A percentile compares a stretch with the other conserved stretches of the same genome.
Evolutionary conservation across 495 filamentous ascomycete genomes (phyloP).

Genomic region (Penicillium flavigenum): DNA sequence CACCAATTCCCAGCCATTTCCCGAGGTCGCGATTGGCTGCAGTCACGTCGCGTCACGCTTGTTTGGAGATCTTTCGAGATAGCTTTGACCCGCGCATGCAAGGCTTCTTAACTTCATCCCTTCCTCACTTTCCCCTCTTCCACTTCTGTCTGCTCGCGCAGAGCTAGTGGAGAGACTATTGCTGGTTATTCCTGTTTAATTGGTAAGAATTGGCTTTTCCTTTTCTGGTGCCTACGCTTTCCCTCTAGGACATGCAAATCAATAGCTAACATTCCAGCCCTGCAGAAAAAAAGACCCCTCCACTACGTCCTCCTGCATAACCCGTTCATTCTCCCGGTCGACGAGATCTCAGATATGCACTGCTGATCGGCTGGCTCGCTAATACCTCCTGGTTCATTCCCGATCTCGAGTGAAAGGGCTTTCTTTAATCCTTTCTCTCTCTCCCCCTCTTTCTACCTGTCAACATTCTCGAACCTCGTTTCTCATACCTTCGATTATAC

Average conservation of each 20-base stretch:
- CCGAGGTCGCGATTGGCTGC: conserved; percentile 39
- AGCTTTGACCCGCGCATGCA: conserved; percentile 43
- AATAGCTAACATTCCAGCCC: conserved; percentile 30
- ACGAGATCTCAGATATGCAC: conserved; percentile 25
- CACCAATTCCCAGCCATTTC: conserved; percentile 7
- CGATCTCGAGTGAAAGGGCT: conserved; percentile 17
- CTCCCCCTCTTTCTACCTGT: conserved; percentile 6
- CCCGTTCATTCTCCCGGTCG: conserved; percentile 31
- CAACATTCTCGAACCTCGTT: conserved; percentile 3
- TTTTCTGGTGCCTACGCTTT: conserved; percentile 6
- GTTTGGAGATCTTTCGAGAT: conserved; percentile 36
- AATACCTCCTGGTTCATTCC: conserved; percentile 10
- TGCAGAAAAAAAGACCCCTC: conserved; percentile 24
- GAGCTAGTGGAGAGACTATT: conserved; percentile 18
- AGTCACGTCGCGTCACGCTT: conserved; percentile 52
- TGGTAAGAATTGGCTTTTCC: conserved; percentile 14
- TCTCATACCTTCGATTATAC: background rate
- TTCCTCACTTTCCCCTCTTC: conserved; percentile 27
- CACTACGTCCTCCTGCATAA: conserved; percentile 26
- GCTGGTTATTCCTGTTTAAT: conserved; percentile 14
- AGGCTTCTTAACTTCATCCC: conserved; percentile 35
- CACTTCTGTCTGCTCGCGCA: conserved; percentile 19
- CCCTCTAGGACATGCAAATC: conserved; percentile 7
- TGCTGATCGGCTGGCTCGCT: conserved; percentile 18
- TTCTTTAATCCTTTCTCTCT: conserved; percentile 5